Conservation (phyloP, 2,329 filamentous ascomycete genomes). For the Thielaviopsis musarum region DNA sequence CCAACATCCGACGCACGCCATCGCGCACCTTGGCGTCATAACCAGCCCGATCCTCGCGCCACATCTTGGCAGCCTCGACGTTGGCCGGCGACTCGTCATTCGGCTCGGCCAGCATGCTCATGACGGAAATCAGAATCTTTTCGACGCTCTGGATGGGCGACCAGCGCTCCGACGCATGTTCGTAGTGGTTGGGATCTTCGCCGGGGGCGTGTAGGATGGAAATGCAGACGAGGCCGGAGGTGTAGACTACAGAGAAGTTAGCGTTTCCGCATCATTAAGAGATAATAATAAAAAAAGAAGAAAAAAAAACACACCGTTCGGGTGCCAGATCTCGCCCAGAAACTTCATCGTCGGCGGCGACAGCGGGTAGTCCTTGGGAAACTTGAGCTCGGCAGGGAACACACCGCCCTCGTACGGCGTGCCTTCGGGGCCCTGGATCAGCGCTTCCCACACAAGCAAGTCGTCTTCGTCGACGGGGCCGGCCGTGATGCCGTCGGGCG, state of each 20-base stretch:
- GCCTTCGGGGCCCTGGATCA: slow-evolving; percentile 88
- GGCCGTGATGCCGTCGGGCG: slow-evolving; percentile 93
- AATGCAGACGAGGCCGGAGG: slow-evolving; percentile 85
- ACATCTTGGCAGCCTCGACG: slow-evolving; percentile 91
- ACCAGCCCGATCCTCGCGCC: slow-evolving; percentile 66
- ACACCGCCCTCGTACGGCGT: slow-evolving; percentile 94
- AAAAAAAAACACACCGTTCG: slow-evolving; percentile 51
- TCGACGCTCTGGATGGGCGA: slow-evolving; percentile 93
- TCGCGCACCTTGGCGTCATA: slow-evolving; percentile 78
- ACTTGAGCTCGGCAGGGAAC: slow-evolving; percentile 86
- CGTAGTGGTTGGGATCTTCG: slow-evolving; percentile 96
- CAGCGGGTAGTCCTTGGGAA: slow-evolving; percentile 92
- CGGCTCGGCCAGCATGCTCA: slow-evolving; percentile 95
- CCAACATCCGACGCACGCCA: slow-evolving; percentile 63
- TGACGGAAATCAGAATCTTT: slow-evolving; percentile 91
- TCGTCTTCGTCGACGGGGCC: slow-evolving; percentile 89
- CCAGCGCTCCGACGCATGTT: slow-evolving; percentile 90
- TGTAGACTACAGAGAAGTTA: slow-evolving; percentile 48
- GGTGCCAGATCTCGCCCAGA: slow-evolving; percentile 85
- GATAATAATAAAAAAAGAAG: not conserved
- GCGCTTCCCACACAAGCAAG: slow-evolving; percentile 86
- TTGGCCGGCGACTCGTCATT: slow-evolving; percentile 96
- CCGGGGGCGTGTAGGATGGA: slow-evolving; percentile 94
- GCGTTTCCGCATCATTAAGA: not conserved
- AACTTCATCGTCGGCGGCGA: slow-evolving; percentile 95